These are phyloP conservation scores for Paramecium pentaurelia DNA, from an alignment of 73 alveolate genomes.

Conservation along the genomic window DNA sequence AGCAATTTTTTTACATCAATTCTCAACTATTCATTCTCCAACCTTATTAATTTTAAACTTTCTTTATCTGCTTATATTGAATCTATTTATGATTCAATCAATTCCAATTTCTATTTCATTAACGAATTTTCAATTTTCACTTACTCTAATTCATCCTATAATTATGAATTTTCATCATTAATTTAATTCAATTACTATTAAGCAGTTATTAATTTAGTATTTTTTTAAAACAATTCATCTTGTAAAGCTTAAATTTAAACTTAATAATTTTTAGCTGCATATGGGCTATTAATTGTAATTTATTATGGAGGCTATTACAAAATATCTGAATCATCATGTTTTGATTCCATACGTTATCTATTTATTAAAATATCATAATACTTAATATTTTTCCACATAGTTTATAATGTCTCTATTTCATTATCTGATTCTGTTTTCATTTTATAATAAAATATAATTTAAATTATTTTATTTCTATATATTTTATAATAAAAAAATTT, in stretches of 20 bases:
- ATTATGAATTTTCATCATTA: neutral
- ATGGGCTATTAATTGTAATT: neutral
- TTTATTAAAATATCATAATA: neutral
- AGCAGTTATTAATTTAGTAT: neutral
- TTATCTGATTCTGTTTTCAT: neutral
- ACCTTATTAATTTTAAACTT: neutral
- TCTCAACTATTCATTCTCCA: neutral
- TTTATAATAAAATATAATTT: neutral
- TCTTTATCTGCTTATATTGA: neutral
- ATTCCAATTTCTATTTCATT: neutral
- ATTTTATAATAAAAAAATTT: neutral
- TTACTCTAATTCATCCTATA: neutral
- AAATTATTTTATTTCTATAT: neutral
- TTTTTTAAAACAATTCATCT: conserved; percentile 13
- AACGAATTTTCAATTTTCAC: neutral
- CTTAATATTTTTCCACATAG: conserved; percentile 38
- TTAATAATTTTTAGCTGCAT: conserved; percentile 3
- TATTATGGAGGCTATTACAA: neutral
- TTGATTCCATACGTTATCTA: conserved; percentile 28
- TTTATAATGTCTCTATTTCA: neutral
- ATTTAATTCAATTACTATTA: neutral
- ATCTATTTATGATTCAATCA: neutral
- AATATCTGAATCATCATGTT: conserved; percentile 13
- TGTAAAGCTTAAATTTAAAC: neutral
- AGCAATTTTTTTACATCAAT: conserved; percentile 28